Base-by-base conservation (phyloP, 2,329 filamentous ascomycete genomes). In the Tympanopsis confertula region DNA sequence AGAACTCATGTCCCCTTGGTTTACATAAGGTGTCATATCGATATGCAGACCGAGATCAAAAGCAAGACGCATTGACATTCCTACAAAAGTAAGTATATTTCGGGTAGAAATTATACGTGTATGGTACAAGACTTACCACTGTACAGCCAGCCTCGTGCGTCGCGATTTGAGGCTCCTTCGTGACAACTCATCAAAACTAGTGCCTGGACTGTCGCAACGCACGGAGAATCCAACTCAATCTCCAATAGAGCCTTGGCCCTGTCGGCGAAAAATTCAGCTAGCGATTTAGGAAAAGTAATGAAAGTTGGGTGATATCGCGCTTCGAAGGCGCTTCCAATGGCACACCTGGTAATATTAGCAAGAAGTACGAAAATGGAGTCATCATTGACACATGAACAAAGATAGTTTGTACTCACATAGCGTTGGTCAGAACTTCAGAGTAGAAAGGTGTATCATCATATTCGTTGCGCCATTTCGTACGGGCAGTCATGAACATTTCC, bases 191-290 rank as follows among this genome's bases (percentile, higher is more conserved):
- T 48, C 13, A 68, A 52, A 2, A 63, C 56, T 30, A 68, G 50
- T 2, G 64, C 60, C 38, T 69, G 65, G 5, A 64, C 58, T 3
- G 64, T 68, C 4, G 65, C 62, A n/a, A 68, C 52, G 32, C 56
- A 62, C 1, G 65, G 65, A 19, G 53, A 58, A 39, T 68, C 65
- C 13, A 69, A 47, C 41, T 69, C 64, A 4, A 66, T 57, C 28
- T 68, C 63, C 5, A 69, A 44, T 4, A 65, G 51, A 5, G 56
- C 54, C 41, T 66, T 67, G 1, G 62, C 58, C 19, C 64, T 50
- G 30, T 62, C 57, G 5, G 59, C 58, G 36, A 63, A 62, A 50
- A 61, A 62, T 17, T 62, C 57, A 1, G 52, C 45, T 5, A 55
- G 49, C 5, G 56, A 45, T n/a, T 47, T 51, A 2, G 58, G 55